A percentile compares a stretch with the other conserved stretches of the same genome.
These are phyloP conservation scores for Tetradesmus obliquus DNA, from an alignment of 139 green algal genomes.

Conservation along the genomic window DNA sequence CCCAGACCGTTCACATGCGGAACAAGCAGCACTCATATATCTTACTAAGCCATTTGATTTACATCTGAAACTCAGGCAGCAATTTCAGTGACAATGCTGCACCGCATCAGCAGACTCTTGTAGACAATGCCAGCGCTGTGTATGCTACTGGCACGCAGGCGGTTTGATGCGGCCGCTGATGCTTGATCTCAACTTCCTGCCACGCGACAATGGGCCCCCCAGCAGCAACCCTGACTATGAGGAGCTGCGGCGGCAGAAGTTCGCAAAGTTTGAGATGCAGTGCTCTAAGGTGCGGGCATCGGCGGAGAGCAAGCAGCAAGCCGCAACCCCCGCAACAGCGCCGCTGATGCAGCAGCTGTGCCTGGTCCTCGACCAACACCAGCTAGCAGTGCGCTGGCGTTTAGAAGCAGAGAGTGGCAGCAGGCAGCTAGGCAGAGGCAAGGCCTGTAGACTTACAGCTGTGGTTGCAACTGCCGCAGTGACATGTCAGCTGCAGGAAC, in stretches of 20 bases:
- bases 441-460: background rate
- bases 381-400: background rate
- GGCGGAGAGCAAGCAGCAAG: background rate
- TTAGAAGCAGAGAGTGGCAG: background rate
- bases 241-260: background rate
- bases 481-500: background rate
- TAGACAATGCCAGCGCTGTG: too few relatives aligned
- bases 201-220: background rate
- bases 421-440: background rate
- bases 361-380: background rate
- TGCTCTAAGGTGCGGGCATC: background rate
- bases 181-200: conserved; percentile 18
- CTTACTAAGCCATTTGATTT: too few relatives aligned
- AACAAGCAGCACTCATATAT: too few relatives aligned
- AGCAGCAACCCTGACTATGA: background rate
- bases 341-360: background rate
- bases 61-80: too few relatives aligned
- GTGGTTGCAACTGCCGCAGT: background rate
- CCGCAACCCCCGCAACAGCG: background rate
- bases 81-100: too few relatives aligned
- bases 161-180: background rate
- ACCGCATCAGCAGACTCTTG: background rate
- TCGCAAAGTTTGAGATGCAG: conserved; percentile 16
- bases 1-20: too few relatives aligned
- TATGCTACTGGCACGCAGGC: background rate